Evolutionary conservation across 768 basidiomycete genomes (phyloP), one percentile per base, ranked within the genome.

Genomic region (Amanita exitialis): DNA sequence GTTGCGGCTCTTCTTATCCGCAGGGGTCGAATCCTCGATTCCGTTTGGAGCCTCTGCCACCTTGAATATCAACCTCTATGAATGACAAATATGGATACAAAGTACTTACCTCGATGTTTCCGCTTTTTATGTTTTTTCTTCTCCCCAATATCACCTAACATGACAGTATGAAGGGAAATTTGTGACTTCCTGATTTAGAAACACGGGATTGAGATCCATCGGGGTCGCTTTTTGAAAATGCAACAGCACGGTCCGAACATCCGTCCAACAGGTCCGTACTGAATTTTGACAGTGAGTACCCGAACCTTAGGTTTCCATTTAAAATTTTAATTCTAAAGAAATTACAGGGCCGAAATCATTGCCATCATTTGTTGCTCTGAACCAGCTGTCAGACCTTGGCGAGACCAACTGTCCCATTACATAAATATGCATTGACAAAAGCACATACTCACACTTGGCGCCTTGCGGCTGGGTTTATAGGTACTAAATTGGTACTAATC

Each of bases 81-180:
- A 28, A 25, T 15, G 42, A n/a, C n/a, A 12, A 8, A 13, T 25
- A 1, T 10, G 21, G 12, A 9, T n/a, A 27, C 20, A n/a, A n/a
- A n/a, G 25, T 6, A 12, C 36, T 4, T 37, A 49, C 37, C 47
- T 48, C n/a, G 16, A 16, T 38, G 35, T 50, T 34, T 50, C 13
- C 25, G 32, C 32, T 43, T 41, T 42, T 50, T 50, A 38, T 27
- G 37, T 23, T 28, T 43, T 43, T 50, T 43, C 49, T 43, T 49
- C 20, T 48, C 47, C 36, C 6, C 12, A 20, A 16, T 13, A 37
- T 42, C 38, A 2, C 39, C 28, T 6, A 15, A 28, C 39, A 50
- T 50, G 27, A 28, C 18, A 21, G 38, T 34, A 13, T 23, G 42
- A 25, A 18, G 9, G 13, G 25, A 50, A 50, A 43, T 15, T 49